phyloP scores from a whole-genome alignment of 2,329 filamentous ascomycete species.

The Verticillium nonalfalfae region DNA sequence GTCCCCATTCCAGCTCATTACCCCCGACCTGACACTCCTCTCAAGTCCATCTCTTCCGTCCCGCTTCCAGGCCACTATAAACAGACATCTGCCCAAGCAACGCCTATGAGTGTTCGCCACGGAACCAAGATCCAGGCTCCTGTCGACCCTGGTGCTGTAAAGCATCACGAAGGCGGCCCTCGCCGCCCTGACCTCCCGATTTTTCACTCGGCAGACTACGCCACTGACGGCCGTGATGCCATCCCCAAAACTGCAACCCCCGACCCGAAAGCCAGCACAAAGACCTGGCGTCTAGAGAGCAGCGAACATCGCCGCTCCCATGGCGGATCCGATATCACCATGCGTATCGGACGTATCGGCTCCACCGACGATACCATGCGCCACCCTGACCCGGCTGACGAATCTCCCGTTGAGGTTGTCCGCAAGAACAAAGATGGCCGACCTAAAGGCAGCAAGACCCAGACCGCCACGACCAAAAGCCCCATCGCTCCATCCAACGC shows the following conservation, averaged over 20 bases:
- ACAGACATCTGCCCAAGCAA: neutral
- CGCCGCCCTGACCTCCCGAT: neutral
- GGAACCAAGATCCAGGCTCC: neutral
- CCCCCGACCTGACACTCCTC: neutral
- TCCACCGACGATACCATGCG: neutral
- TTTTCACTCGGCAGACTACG: neutral
- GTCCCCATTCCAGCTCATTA: neutral
- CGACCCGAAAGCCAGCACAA: neutral
- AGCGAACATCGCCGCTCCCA: neutral
- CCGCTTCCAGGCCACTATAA: neutral
- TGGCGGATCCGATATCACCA: neutral
- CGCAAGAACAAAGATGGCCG: neutral
- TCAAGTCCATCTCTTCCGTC: neutral
- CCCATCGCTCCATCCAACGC: neutral
- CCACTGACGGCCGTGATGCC: neutral
- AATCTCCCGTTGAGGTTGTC: neutral
- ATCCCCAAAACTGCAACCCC: neutral
- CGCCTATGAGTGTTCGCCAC: neutral
- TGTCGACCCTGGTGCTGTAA: neutral
- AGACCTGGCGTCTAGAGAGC: neutral
- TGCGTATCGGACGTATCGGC: neutral
- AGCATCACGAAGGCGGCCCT: neutral
- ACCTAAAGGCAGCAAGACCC: slow-evolving; percentile 2
- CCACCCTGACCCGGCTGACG: neutral
- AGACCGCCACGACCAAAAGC: neutral